phyloP scores from a whole-genome alignment of 208 protist genomes.

The Trypanosoma brucei region DNA sequence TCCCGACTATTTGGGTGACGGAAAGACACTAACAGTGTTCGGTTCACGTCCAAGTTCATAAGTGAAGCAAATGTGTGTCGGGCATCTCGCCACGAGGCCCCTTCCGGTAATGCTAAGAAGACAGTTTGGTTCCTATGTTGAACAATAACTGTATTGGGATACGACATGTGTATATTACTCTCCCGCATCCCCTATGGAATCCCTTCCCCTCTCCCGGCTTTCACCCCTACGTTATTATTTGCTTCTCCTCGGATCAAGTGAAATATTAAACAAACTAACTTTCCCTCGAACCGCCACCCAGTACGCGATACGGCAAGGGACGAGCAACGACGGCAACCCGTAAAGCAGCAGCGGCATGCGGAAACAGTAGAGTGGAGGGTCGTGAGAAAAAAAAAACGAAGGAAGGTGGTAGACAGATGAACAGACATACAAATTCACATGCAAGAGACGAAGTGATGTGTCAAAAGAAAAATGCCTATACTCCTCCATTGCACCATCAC shows the following conservation, averaged over 20 bases:
- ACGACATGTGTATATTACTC: constrained; percentile 20
- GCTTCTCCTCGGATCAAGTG: no score
- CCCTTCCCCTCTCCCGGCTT: not conserved
- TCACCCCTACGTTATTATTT: no score
- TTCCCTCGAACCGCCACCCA: no score
- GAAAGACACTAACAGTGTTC: not conserved
- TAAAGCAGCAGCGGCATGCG: not conserved
- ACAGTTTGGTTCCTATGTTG: constrained; percentile 11
- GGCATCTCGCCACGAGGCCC: constrained; percentile 19
- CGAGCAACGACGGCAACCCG: no score
- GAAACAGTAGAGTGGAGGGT: constrained; percentile 9
- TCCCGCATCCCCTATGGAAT: constrained; percentile 16
- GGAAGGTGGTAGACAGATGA: constrained; percentile 19
- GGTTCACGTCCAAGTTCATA: constrained; percentile 4
- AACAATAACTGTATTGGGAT: constrained; percentile 19
- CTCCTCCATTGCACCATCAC: no score
- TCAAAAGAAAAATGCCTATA: not conserved
- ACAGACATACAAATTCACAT: not conserved
- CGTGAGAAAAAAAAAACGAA: constrained; percentile 13
- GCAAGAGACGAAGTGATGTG: not conserved
- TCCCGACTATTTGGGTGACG: not conserved
- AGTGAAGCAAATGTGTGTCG: constrained; percentile 12
- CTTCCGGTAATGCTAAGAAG: constrained; percentile 14
- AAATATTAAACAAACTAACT: no score
- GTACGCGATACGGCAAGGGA: no score